phyloP scores from a whole-genome alignment of 1,284 basidiomycete species.

The Fomitopsis palustris region DNA sequence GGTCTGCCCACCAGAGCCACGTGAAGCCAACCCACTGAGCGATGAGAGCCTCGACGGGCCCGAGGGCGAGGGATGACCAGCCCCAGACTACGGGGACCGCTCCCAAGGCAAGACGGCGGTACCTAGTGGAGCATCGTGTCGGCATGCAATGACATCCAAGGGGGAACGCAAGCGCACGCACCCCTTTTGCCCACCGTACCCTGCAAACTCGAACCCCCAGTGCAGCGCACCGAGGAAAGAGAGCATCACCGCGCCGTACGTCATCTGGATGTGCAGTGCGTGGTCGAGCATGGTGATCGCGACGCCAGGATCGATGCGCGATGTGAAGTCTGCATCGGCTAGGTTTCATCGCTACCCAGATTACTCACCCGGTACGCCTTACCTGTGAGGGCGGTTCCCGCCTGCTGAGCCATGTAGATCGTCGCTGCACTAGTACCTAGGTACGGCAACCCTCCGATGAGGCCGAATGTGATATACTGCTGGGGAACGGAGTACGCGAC shows the following conservation, averaged over 20 bases:
- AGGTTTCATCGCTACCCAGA: neutral
- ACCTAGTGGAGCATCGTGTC: conserved; percentile 25
- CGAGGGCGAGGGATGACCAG: conserved; percentile 84
- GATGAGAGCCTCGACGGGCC: conserved; percentile 71
- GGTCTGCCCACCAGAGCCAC: conserved; percentile 81
- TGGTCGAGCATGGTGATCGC: conserved; percentile 77
- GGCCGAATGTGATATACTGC: conserved; percentile 67
- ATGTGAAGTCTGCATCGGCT: conserved; percentile 35
- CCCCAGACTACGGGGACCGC: conserved; percentile 82
- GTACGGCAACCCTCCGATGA: conserved; percentile 75
- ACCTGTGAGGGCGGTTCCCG: conserved; percentile 60
- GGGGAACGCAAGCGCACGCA: conserved; percentile 2
- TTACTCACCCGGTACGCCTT: conserved; percentile 6
- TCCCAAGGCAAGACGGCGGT: conserved; percentile 74
- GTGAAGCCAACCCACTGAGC: conserved; percentile 89
- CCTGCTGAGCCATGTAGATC: conserved; percentile 79
- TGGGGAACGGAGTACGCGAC: conserved; percentile 67
- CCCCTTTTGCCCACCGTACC: conserved; percentile 76
- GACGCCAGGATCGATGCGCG: conserved; percentile 73
- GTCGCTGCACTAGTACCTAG: conserved; percentile 76
- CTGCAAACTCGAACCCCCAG: conserved; percentile 93
- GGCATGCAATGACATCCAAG: neutral
- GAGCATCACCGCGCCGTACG: conserved; percentile 91
- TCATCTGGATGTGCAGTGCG: conserved; percentile 80
- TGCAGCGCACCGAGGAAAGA: conserved; percentile 93